phyloP scores from a whole-genome alignment of 176 grass and related monocot genomes.

The Puccinellia tenuiflora region DNA sequence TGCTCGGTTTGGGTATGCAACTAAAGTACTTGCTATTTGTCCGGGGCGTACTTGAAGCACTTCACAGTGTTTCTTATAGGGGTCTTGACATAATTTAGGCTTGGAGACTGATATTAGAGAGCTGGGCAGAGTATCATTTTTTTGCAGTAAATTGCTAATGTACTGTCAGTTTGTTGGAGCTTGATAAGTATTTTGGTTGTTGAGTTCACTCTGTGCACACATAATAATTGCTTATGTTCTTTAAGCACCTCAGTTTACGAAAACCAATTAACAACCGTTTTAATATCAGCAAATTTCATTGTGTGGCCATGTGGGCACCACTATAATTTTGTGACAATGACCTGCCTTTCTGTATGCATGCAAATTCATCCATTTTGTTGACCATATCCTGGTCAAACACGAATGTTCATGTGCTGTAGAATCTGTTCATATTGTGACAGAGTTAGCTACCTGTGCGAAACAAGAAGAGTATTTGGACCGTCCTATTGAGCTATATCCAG shows the following conservation, averaged over 20 bases:
- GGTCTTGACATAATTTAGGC: neutral
- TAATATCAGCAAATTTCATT: neutral
- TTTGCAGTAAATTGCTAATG: conserved; percentile 3
- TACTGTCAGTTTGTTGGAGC: neutral
- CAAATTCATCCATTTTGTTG: conserved; percentile 20
- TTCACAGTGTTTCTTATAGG: neutral
- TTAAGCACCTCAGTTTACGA: neutral
- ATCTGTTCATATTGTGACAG: neutral
- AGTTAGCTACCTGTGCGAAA: conserved; percentile 8
- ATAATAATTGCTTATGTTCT: neutral
- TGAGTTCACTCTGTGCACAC: neutral
- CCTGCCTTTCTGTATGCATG: neutral
- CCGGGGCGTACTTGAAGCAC: neutral
- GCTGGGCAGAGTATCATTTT: neutral
- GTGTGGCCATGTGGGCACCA: neutral
- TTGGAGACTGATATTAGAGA: neutral
- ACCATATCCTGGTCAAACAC: neutral
- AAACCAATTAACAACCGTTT: neutral
- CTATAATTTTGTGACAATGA: neutral
- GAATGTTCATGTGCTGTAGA: neutral
- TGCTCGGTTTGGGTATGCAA: conserved; percentile 4
- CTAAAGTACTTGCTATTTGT: neutral
- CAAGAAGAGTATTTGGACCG: conserved; percentile 13
- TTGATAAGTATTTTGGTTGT: conserved; percentile 7
- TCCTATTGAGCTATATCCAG: neutral